Evolutionary conservation across 495 filamentous ascomycete species (phyloP).

Genomic region (Astrothelium subdiscretum): DNA sequence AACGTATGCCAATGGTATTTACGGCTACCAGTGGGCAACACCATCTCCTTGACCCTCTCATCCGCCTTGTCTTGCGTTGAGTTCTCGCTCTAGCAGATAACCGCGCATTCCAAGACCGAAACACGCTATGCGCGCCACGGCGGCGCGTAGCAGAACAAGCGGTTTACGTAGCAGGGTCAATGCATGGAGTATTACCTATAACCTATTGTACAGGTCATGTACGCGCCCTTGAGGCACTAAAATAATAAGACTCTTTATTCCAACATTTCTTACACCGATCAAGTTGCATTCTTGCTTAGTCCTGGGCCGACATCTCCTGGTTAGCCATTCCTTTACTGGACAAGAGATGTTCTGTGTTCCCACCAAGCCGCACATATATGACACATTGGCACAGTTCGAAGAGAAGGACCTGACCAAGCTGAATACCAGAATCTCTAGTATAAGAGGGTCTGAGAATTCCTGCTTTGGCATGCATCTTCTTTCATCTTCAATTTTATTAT

Average conservation of each 20-base stretch:
- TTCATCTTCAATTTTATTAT: background rate
- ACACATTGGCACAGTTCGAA: background rate
- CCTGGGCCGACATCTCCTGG: background rate
- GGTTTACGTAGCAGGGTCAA: background rate
- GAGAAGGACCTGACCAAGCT: background rate
- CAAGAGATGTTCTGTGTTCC: background rate
- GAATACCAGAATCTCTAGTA: background rate
- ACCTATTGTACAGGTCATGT: background rate
- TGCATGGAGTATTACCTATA: background rate
- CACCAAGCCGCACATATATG: background rate
- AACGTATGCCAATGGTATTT: background rate
- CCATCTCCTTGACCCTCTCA: background rate
- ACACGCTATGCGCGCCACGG: background rate
- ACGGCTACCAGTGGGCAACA: background rate
- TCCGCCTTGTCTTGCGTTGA: background rate
- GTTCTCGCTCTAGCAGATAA: background rate
- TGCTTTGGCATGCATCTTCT: background rate
- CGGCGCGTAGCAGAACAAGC: background rate
- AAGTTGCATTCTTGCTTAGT: background rate
- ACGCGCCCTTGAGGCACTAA: background rate
- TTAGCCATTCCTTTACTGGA: slow-evolving; percentile 1
- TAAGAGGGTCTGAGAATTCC: background rate
- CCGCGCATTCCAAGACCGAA: background rate
- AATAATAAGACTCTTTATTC: background rate
- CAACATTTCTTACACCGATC: background rate